phyloP scores from a whole-genome alignment of 352 stramenopile species.

The Pythium aristosporum region DNA sequence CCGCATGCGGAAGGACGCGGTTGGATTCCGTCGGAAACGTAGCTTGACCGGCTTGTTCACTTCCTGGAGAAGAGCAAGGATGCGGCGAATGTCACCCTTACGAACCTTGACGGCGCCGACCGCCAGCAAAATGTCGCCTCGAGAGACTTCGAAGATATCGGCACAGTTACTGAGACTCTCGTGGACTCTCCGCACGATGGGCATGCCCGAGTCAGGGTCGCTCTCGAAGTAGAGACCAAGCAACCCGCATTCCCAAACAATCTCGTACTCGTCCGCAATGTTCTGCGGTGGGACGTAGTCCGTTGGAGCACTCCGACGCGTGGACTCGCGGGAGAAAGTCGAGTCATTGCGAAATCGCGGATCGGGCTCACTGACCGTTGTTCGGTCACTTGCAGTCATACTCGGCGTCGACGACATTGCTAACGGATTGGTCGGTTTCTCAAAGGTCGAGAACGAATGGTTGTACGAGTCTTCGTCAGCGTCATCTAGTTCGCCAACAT shows the following conservation, averaged over 20 bases:
- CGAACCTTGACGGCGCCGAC: conserved; percentile 77
- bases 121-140: conserved; percentile 74
- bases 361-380: conserved; percentile 49
- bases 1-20: conserved; percentile 64
- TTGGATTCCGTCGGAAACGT: conserved; percentile 72
- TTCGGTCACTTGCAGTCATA: conserved; percentile 58
- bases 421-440: conserved; percentile 13
- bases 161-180: conserved; percentile 86
- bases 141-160: conserved; percentile 82
- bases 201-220: conserved; percentile 76
- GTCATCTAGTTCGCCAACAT: conserved; percentile 59
- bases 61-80: conserved; percentile 74
- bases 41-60: conserved; percentile 81
- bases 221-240: conserved; percentile 86
- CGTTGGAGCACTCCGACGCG: conserved; percentile 48
- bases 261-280: conserved; percentile 82
- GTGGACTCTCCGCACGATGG: conserved; percentile 84
- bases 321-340: conserved; percentile 49
- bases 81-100: conserved; percentile 79
- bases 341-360: conserved; percentile 40
- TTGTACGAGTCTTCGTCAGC: conserved; percentile 52
- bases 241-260: conserved; percentile 85
- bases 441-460: conserved; percentile 37
- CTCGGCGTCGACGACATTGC: conserved; percentile 18
- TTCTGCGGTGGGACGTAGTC: conserved; percentile 65